Base-by-base conservation (phyloP, 495 filamentous ascomycete species). In the Clohesyomyces aquaticus region DNA sequence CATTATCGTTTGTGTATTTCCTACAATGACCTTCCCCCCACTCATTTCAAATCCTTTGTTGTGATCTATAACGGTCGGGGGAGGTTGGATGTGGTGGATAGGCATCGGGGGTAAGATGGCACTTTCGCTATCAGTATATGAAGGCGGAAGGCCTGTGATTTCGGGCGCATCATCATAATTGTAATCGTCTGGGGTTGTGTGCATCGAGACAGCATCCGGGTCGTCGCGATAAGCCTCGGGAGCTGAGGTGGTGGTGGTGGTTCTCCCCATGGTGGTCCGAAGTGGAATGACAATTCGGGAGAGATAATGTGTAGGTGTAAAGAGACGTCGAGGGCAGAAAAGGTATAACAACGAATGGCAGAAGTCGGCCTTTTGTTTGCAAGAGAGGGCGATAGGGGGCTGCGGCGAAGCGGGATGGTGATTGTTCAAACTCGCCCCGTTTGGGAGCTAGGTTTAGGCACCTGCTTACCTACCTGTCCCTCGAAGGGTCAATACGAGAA, bases 171-270 rank as follows among this genome's bases (percentile, higher is more conserved):
- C 72, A 42, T 70, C 66, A 65, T 74, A 74, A 11, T 56, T 58
- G 63, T 72, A 74, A 41, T 74, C 71, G 42, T 68, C 64, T 11
- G 62, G 67, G 1, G 69, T 72, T 1, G 72, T 74, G 53, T 72
- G 72, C 27, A 74, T 35, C 2, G 72, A 74, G 1, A 72, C 52
- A 12, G 70, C 60, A 41, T 74, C 72, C 1, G 71, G 63, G 42
- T 69, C 66, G 55, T 73, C 69, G 16, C 66, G 66, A 49, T 70
- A 72, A 8, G n/a, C 59, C 19, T n/a, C n/a, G n/a, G 51, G 25
- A 9, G 49, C 18, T 16, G 19, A 23, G 10, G 46, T 49, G 32
- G 61, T 50, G 22, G 52, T 22, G 12, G 43, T 38, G 38, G 53
- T 56, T 61, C 59, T 47, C 11, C 66, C 66, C 66, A 69, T 69